A percentile compares a stretch with the other conserved stretches of the same genome.
phyloP scores from a whole-genome alignment of 23 red algal genomes.

The Pyropia yezoensis region DNA sequence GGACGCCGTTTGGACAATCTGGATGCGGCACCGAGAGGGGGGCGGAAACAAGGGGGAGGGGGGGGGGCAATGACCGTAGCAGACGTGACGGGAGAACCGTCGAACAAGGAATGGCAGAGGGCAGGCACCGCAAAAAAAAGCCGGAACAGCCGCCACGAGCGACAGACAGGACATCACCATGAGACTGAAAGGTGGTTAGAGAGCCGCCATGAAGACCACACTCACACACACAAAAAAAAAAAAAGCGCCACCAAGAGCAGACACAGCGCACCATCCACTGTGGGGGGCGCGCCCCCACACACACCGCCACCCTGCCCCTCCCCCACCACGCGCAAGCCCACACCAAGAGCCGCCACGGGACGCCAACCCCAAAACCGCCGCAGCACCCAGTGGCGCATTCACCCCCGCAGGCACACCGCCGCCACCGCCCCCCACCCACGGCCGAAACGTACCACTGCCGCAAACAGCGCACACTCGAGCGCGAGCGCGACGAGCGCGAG shows the following conservation, averaged over 20 bases:
- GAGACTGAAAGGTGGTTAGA: neutral
- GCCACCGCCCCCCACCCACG: neutral
- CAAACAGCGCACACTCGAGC: conserved; percentile 63
- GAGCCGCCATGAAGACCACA: too few species aligned
- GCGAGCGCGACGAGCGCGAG: conserved; percentile 31
- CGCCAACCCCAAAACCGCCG: neutral
- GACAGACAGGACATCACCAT: neutral
- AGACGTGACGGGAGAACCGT: too few species aligned
- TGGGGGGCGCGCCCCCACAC: neutral
- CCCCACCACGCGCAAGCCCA: neutral
- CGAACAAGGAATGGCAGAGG: too few species aligned
- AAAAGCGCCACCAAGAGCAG: too few species aligned
- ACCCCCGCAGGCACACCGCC: neutral
- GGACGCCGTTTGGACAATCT: conserved; percentile 66
- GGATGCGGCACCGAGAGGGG: neutral
- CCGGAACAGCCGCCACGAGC: neutral
- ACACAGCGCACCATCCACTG: neutral
- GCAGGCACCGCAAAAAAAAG: too few species aligned
- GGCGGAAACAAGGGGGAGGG: too few species aligned
- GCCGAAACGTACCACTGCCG: conserved; percentile 48
- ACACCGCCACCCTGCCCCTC: neutral
- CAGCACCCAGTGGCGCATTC: neutral
- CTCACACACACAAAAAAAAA: too few species aligned
- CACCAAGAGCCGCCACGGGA: neutral
- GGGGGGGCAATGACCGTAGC: neutral